Percentiles rank a stretch among this genome's conserved stretches.
Conservation (phyloP, 2,329 filamentous ascomycete species). For the Clonostachys rhizophaga region DNA sequence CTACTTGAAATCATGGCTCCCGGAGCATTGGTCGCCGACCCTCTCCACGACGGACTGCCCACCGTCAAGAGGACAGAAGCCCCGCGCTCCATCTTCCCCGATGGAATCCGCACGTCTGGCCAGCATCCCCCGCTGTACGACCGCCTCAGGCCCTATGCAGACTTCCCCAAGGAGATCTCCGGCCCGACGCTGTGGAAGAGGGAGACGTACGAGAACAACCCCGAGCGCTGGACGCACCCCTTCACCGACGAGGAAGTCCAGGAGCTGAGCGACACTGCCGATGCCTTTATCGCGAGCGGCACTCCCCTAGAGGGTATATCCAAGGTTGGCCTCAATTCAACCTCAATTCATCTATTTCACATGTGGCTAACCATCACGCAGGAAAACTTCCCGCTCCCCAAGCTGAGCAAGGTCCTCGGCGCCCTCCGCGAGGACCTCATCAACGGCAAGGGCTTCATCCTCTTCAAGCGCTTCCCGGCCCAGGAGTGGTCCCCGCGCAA, state of each 20-base stretch:
- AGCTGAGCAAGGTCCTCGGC: slow-evolving; percentile 24
- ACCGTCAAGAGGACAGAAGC: too few relatives aligned
- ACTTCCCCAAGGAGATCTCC: slow-evolving; percentile 66
- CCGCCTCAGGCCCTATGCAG: slow-evolving; percentile 59
- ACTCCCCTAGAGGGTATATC: slow-evolving; percentile 65
- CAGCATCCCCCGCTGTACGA: slow-evolving; percentile 68
- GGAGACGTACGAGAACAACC: slow-evolving; percentile 56
- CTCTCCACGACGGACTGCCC: neutral
- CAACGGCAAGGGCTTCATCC: slow-evolving; percentile 83
- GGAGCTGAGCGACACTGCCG: slow-evolving; percentile 62
- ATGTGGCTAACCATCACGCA: too few relatives aligned
- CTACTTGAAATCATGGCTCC: slow-evolving; percentile 1
- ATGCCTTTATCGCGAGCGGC: slow-evolving; percentile 63
- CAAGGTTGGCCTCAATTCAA: slow-evolving; percentile 1
- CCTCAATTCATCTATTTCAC: too few relatives aligned
- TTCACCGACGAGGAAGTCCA: slow-evolving; percentile 62
- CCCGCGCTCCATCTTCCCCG: slow-evolving; percentile 28
- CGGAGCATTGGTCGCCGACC: slow-evolving; percentile 1
- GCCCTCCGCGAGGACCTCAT: slow-evolving; percentile 41
- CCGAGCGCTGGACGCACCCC: slow-evolving; percentile 68
- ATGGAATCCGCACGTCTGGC: slow-evolving; percentile 52
- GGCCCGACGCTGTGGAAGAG: slow-evolving; percentile 71
- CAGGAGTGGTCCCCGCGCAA: slow-evolving; percentile 72
- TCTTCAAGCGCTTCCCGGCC: slow-evolving; percentile 84
- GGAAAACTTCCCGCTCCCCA: slow-evolving; percentile 32